Evolutionary conservation across 2,329 filamentous ascomycete species (phyloP).

Genomic region (Monosporascus sp.): DNA sequence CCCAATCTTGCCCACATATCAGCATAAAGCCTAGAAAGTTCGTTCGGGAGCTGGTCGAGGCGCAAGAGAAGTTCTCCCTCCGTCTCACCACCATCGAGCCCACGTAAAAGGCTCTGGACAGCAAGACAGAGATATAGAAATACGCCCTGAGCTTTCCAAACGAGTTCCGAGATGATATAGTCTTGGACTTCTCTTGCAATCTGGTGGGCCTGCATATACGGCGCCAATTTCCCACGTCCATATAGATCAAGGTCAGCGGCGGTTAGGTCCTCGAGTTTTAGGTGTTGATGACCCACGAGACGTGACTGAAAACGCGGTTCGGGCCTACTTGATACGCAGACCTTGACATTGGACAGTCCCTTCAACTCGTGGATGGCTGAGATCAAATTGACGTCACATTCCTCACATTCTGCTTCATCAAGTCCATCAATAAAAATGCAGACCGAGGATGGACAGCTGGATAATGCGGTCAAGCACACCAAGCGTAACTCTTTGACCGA

Average conservation of each 20-base stretch:
- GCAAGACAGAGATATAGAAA: slow-evolving; percentile 2
- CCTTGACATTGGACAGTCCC: slow-evolving; percentile 1
- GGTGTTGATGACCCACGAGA: background rate
- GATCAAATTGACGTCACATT: background rate
- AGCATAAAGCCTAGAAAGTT: slow-evolving; percentile 3
- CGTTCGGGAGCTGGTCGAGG: slow-evolving; percentile 2
- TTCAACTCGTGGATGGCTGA: background rate
- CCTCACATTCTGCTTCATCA: slow-evolving; percentile 3
- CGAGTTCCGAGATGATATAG: background rate
- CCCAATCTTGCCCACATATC: slow-evolving; percentile 6
- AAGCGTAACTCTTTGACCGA: background rate
- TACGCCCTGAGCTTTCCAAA: slow-evolving; percentile 3
- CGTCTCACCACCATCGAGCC: background rate
- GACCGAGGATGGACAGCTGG: background rate
- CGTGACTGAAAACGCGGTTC: background rate
- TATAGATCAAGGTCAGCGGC: background rate
- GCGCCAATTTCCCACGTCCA: background rate
- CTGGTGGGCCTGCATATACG: background rate
- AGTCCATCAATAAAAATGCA: slow-evolving; percentile 6
- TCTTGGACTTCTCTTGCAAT: too few relatives aligned
- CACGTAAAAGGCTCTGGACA: background rate
- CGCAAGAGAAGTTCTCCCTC: background rate
- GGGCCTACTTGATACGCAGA: slow-evolving; percentile 2
- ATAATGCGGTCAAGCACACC: background rate
- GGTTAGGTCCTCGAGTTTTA: slow-evolving; percentile 2